phyloP scores from a whole-genome alignment of 768 basidiomycete genomes.

The Russula griseocarnosa region DNA sequence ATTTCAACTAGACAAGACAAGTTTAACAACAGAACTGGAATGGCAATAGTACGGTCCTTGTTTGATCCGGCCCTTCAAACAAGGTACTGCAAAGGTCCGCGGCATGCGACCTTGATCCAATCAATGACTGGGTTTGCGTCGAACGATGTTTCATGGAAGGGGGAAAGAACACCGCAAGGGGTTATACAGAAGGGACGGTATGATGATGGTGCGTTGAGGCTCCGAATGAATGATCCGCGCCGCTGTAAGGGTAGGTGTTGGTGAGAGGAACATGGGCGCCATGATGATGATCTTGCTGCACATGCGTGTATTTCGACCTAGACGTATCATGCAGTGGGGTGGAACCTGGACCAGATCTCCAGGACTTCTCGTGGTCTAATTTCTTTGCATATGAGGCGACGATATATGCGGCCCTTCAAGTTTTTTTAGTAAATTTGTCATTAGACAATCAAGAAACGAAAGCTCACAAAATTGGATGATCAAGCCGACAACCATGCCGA shows the following conservation, averaged over 20 bases:
- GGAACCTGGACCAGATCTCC: neutral
- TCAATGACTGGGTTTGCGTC: neutral
- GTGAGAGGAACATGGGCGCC: slow-evolving; percentile 12
- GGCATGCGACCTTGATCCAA: neutral
- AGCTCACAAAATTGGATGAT: slow-evolving; percentile 22
- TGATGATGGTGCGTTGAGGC: neutral
- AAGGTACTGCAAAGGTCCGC: neutral
- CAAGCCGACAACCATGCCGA: neutral
- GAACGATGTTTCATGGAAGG: neutral
- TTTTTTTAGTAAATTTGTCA: neutral
- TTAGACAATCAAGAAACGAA: neutral
- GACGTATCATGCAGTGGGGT: neutral
- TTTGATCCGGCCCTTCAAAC: neutral
- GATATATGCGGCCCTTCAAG: slow-evolving; percentile 26
- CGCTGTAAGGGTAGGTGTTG: slow-evolving; percentile 19
- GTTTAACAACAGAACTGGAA: neutral
- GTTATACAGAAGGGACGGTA: neutral
- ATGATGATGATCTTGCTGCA: neutral
- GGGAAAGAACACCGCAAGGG: neutral
- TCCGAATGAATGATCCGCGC: slow-evolving; percentile 12
- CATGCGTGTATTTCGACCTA: slow-evolving; percentile 11
- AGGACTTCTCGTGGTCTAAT: slow-evolving; percentile 8
- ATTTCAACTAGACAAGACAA: neutral
- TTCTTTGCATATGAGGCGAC: slow-evolving; percentile 16
- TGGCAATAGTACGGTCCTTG: neutral